Evolutionary conservation across 768 basidiomycete species (phyloP).

Genomic region (Lenzites betulinus): DNA sequence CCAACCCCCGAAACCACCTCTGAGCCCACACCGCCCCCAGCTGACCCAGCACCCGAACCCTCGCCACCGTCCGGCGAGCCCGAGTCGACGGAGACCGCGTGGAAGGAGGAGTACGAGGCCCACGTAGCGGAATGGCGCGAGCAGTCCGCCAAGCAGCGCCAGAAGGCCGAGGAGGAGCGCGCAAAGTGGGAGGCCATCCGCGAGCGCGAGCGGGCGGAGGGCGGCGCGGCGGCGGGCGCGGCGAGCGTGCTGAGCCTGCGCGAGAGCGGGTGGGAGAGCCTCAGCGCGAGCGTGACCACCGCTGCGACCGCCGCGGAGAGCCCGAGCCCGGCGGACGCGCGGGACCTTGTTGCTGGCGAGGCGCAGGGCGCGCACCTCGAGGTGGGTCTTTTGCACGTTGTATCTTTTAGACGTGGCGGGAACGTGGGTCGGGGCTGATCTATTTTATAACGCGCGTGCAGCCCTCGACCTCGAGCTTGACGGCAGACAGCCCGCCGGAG

Average conservation of each 20-base stretch:
- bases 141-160: constrained; percentile 68
- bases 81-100: constrained; percentile 43
- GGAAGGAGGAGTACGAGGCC: constrained; percentile 70
- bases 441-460: constrained; percentile 15
- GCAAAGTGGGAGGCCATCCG: constrained; percentile 71
- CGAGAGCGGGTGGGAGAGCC: constrained; percentile 41
- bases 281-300: constrained; percentile 27
- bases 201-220: constrained; percentile 44
- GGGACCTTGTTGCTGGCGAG: constrained; percentile 45
- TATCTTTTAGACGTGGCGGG: too few relatives aligned
- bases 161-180: constrained; percentile 75
- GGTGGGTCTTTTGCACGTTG: constrained; percentile 1
- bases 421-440: background rate
- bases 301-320: constrained; percentile 24
- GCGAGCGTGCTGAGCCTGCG: constrained; percentile 32
- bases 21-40: constrained; percentile 8
- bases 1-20: constrained; percentile 6
- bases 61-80: constrained; percentile 17
- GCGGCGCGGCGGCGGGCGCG: constrained; percentile 12
- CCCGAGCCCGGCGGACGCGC: constrained; percentile 43
- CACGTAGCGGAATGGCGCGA: constrained; percentile 72
- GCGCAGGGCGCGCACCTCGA: constrained; percentile 33
- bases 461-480: constrained; percentile 11
- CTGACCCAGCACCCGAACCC: constrained; percentile 2
- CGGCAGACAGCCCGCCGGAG: constrained; percentile 2